Base-by-base conservation (phyloP, 2,329 filamentous ascomycete genomes). In the Cordyceps farinosa region DNA sequence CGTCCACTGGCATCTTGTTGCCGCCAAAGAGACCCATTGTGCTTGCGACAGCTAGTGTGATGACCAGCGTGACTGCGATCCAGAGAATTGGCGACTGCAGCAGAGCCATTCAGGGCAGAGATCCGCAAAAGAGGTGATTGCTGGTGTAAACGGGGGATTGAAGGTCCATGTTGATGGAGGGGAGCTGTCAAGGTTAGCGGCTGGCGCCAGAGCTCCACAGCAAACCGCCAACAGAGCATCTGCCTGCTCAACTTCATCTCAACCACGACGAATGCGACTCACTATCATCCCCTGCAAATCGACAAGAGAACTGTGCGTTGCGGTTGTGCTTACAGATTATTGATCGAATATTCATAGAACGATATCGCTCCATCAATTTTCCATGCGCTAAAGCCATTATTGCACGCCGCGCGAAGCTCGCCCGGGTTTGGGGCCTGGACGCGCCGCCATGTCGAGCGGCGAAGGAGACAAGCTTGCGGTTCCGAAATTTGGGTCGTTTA, bases 1-100 rank as follows among this genome's bases (percentile, higher is more conserved):
- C 92, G 70, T 92, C 87, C 11, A 97, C 90, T 57, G 88, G 86
- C 79, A 98, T 92, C 66, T 92, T 84, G 73, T 96, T 88, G 62
- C 82, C 77, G 56, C 81, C 75, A 64, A 91, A 89, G 64, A 88
- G 72, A n/a, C 88, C 87, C 90, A 93, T 92, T 56, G 74, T 73
- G 64, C 74, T 68, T 13, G 74, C 73, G 40, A 77, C 65, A 34
- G 77, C 55, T 15, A 79, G 55, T 13, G 75, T 73, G 38, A 77
- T 65, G 56, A 78, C 68, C 15, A 73, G 70, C 11, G 72, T 64
- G 34, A 68, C 52, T 42, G 57, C 50, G 63, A 72, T 64, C 69
- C 70, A 72, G 38, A 68, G 13, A 53, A 59, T 42, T 27, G 60
- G 60, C 11, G 51, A 62, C 42, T 55, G 51, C 17, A 50, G 17